phyloP scores from a whole-genome alignment of 768 basidiomycete genomes.

The Artomyces pyxidatus region DNA sequence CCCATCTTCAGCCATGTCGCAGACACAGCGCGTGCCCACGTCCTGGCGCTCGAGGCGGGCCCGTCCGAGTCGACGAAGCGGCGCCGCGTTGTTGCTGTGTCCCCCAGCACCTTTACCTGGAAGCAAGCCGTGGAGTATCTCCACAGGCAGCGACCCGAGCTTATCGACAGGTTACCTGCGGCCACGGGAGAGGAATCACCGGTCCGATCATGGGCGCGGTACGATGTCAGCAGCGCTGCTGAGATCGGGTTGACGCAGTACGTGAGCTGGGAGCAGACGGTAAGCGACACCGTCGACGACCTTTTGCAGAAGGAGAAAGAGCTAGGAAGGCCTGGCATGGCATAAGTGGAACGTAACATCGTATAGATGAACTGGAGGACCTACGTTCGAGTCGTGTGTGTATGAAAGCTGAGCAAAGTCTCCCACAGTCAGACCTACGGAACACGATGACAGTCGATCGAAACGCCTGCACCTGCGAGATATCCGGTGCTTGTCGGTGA shows the following conservation, averaged over 20 bases:
- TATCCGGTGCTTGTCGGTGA: no score
- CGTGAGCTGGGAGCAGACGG: neutral
- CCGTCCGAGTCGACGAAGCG: conserved; percentile 12
- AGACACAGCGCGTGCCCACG: conserved; percentile 22
- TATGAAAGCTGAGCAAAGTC: no score
- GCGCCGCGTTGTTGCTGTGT: conserved; percentile 17
- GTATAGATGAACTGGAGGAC: no score
- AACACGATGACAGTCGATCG: no score
- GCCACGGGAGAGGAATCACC: neutral
- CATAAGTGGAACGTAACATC: no score
- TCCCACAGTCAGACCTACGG: no score
- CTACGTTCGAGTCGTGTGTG: no score
- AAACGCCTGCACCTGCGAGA: no score
- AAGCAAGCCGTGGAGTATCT: conserved; percentile 17
- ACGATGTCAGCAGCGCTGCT: neutral
- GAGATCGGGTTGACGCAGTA: neutral
- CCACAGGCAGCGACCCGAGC: conserved; percentile 12
- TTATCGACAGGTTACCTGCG: conserved; percentile 2
- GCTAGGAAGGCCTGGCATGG: no score
- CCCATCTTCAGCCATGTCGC: conserved; percentile 21
- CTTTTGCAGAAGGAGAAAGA: neutral
- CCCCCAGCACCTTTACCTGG: conserved; percentile 19
- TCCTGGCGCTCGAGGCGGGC: conserved; percentile 16
- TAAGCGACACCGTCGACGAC: neutral
- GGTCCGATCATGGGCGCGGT: neutral